Conservation (phyloP, 1,284 basidiomycete genomes). For the Cutaneotrichosporon cyanovorans region DNA sequence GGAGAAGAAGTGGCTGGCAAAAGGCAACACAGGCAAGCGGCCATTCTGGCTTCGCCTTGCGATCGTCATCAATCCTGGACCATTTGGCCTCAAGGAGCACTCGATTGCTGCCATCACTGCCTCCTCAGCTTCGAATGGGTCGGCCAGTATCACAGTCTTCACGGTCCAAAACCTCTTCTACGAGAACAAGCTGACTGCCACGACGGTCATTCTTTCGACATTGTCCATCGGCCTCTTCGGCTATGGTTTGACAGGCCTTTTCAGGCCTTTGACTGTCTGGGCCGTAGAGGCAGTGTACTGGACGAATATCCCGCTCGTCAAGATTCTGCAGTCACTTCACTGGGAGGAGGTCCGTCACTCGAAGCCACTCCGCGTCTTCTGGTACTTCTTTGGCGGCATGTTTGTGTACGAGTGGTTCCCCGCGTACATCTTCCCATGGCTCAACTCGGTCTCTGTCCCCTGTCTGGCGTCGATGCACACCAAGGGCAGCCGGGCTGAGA, state of each 20-base stretch:
- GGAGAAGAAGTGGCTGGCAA: constrained; percentile 46
- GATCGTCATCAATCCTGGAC: constrained; percentile 55
- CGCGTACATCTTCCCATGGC: constrained; percentile 45
- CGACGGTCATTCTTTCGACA: constrained; percentile 57
- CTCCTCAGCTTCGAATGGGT: constrained; percentile 53
- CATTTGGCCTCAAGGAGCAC: constrained; percentile 57
- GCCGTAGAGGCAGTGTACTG: constrained; percentile 40
- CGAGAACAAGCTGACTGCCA: constrained; percentile 52
- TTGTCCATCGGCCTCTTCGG: constrained; percentile 62
- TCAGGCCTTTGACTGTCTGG: constrained; percentile 32
- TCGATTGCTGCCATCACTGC: constrained; percentile 57
- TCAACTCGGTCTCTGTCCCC: constrained; percentile 33
- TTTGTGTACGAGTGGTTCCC: constrained; percentile 45
- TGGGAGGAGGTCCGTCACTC: constrained; percentile 45
- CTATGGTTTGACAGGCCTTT: constrained; percentile 50
- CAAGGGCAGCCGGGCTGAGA: too few species aligned
- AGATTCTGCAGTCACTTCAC: constrained; percentile 31
- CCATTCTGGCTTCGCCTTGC: constrained; percentile 28
- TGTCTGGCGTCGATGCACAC: constrained; percentile 54
- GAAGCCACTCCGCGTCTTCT: constrained; percentile 57
- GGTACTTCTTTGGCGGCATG: constrained; percentile 44
- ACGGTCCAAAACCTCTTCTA: constrained; percentile 57
- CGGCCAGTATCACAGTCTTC: constrained; percentile 55
- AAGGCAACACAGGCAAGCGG: constrained; percentile 25
- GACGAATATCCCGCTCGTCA: constrained; percentile 27